Percentiles rank a stretch among this genome's conserved stretches.
Conservation (phyloP, 345 rosid genomes). For the Geranium brycei region DNA sequence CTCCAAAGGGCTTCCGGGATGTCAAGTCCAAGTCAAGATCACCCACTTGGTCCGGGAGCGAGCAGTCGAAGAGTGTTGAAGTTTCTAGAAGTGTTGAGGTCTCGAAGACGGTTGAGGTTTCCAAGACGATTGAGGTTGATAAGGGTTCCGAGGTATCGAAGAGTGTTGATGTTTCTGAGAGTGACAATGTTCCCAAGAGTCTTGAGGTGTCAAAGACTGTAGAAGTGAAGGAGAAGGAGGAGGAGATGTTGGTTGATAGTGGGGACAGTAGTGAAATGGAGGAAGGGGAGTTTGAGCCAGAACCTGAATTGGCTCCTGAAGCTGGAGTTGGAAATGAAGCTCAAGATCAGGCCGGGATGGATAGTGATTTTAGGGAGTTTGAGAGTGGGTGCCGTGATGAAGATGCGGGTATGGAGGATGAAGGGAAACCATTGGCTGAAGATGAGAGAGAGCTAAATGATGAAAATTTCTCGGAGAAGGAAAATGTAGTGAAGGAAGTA, state of each 20-base stretch:
- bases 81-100: slow-evolving; percentile 5
- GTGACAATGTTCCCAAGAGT: slow-evolving; percentile 4
- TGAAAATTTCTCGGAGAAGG: slow-evolving; percentile 15
- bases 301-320: slow-evolving; percentile 12
- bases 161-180: slow-evolving; percentile 14
- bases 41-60: slow-evolving; percentile 75
- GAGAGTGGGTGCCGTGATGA: slow-evolving; percentile 17
- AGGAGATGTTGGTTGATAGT: slow-evolving; percentile 22
- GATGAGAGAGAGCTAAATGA: slow-evolving; percentile 14
- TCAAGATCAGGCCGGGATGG: slow-evolving; percentile 7
- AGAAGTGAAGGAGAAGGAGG: slow-evolving; percentile 33
- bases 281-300: slow-evolving; percentile 97
- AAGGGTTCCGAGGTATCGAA: slow-evolving; percentile 12
- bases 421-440: slow-evolving; percentile 6
- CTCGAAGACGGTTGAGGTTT: slow-evolving; percentile 7
- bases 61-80: slow-evolving; percentile 31
- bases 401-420: slow-evolving; percentile 14
- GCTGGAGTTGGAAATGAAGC: slow-evolving; percentile 10
- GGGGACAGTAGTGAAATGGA: slow-evolving; percentile 85
- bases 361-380: slow-evolving; percentile 13
- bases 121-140: not conserved
- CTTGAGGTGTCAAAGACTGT: slow-evolving; percentile 32
- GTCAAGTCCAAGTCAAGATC: slow-evolving; percentile 22
- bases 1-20: slow-evolving; percentile 15
- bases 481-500: slow-evolving; percentile 15